A percentile compares a stretch with the other conserved stretches of the same genome.
Evolutionary conservation across 23 red algal species (phyloP).

Genomic region (Cyanidioschyzon merolae): DNA sequence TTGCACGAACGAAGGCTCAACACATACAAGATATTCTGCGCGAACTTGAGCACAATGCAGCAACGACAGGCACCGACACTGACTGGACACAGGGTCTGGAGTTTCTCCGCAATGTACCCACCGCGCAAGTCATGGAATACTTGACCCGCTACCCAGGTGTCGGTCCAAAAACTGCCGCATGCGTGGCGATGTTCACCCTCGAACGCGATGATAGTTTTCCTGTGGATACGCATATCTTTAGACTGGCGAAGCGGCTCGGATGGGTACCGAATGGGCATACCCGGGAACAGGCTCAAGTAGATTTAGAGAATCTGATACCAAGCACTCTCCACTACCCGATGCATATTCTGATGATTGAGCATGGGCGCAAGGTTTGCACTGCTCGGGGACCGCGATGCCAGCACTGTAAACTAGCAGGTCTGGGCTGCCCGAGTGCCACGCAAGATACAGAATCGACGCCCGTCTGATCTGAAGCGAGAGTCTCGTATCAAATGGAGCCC

Average conservation of each 20-base stretch:
- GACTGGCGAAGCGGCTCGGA: slow-evolving; percentile 43
- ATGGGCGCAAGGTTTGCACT: slow-evolving; percentile 22
- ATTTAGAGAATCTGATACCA: slow-evolving; percentile 33
- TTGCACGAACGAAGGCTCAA: slow-evolving; percentile 39
- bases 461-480: no score
- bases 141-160: slow-evolving; percentile 47
- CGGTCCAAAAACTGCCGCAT: slow-evolving; percentile 66
- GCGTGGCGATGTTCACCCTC: slow-evolving; percentile 60
- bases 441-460: no score
- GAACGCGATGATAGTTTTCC: slow-evolving; percentile 44
- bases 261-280: slow-evolving; percentile 33
- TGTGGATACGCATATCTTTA: slow-evolving; percentile 57
- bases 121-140: slow-evolving; percentile 18
- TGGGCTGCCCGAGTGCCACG: neutral
- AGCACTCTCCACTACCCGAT: slow-evolving; percentile 30
- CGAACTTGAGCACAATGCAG: slow-evolving; percentile 18
- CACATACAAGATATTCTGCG: slow-evolving; percentile 37
- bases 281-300: slow-evolving; percentile 33
- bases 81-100: slow-evolving; percentile 23
- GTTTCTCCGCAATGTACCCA: slow-evolving; percentile 25
- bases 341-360: slow-evolving; percentile 59
- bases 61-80: neutral
- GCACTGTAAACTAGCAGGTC: neutral
- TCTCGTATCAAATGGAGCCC: no score
- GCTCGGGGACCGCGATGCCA: neutral